Base-by-base conservation (phyloP, 1,284 basidiomycete species). In the Polyporus tsugae region DNA sequence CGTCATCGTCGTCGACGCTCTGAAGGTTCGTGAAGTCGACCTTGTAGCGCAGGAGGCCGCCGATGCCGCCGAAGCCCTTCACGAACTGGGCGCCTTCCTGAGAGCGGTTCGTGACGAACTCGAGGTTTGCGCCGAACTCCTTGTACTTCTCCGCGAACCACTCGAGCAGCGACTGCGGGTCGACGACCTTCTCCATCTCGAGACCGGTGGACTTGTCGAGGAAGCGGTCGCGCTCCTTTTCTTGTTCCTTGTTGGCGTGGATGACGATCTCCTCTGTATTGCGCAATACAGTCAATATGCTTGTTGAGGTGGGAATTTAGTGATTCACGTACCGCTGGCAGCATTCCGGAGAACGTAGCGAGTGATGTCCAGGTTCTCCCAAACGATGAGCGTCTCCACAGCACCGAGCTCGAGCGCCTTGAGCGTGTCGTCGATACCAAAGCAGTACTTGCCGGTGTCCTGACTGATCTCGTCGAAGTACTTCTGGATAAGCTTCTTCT, bases 401-500 rank as follows among this genome's bases (percentile, higher is more conserved):
- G 98, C 94, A 76, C 98, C 98, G 68, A 99, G 90, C 77, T 99
- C 98, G 62, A 99, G 89, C 44, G 94, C 96, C 80, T 98, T 98
- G 76, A 99, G 89, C 0, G 98, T 99, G 80, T 99, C 98, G 19
- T 95, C 95, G 71, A 99, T 89, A 82, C 97, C 98, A 80, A 98
- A 99, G 84, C 97, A 99, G 86, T 98, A 99, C 82, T 94, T 96
- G 77, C 92, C 95, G 25, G 96, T 97, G 80, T 99, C 97, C 80
- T 95, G 94, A 72, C 96, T 97, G 82, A 99, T 99, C 84, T 99
- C 98, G 79, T 99, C 97, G 82, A 99, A 99, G 86, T 99, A 99
- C 80, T 90, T 95, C 80, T 99, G 97, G 75, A 98, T 98, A 57
- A 98, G 89, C 80, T 87, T 93, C 87, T 99, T 99, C 87, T 99